phyloP scores from a whole-genome alignment of 441 rosid species.

The Jatropha multifida region DNA sequence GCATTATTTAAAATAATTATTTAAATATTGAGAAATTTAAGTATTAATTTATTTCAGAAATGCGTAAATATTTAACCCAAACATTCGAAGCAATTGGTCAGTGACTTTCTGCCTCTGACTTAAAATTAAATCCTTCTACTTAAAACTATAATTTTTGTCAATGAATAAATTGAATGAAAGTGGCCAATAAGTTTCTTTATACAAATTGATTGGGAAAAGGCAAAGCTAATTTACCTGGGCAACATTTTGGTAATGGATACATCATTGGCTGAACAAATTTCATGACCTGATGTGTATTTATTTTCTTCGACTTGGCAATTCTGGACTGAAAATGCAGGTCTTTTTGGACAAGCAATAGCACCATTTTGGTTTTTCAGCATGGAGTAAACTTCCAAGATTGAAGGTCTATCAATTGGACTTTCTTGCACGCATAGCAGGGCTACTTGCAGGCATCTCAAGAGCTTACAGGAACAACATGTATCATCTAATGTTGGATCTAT shows the following conservation, averaged over 20 bases:
- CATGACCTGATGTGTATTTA: background rate
- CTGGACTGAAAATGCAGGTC: slow-evolving; percentile 32
- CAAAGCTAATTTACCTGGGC: background rate
- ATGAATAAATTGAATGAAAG: no score
- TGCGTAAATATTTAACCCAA: no score
- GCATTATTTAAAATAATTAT: no score
- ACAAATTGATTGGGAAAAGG: no score
- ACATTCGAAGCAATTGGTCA: no score
- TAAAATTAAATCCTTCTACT: no score
- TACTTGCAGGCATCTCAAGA: slow-evolving; percentile 24
- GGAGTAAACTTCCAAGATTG: slow-evolving; percentile 32
- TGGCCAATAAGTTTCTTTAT: no score
- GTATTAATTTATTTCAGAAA: no score
- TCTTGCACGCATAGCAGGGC: slow-evolving; percentile 24
- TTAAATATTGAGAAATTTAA: no score
- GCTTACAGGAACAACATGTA: slow-evolving; percentile 16
- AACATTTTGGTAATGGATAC: background rate
- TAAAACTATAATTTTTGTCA: no score
- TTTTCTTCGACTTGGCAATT: background rate
- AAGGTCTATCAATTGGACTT: slow-evolving; percentile 20
- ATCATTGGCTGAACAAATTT: background rate
- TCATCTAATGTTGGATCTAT: slow-evolving; percentile 21
- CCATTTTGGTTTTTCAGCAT: slow-evolving; percentile 24
- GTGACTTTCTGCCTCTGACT: no score
- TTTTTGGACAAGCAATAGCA: slow-evolving; percentile 18